Conservation (phyloP, 192 early-diverging fungal species). For the Coemansia sp. region DNA sequence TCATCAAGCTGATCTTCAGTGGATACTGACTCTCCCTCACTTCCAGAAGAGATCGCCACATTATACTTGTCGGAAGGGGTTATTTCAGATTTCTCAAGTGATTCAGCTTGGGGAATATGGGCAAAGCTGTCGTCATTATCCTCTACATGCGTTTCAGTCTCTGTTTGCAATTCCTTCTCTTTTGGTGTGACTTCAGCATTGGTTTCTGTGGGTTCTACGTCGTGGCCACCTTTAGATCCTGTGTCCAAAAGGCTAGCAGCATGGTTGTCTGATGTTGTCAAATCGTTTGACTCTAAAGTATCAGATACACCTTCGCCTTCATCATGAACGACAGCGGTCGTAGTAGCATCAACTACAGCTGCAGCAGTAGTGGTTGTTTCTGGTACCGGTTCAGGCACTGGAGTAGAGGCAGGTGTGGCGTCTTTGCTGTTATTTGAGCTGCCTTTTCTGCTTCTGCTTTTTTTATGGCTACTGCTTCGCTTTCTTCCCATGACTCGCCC, state of each 20-base stretch:
- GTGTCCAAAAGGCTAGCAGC: neutral
- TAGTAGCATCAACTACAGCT: neutral
- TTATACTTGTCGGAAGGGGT: neutral
- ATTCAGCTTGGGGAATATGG: neutral
- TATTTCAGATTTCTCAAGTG: neutral
- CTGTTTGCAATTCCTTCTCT: neutral
- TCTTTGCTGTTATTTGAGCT: slow-evolving; percentile 27
- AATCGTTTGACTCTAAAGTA: neutral
- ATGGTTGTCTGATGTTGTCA: neutral
- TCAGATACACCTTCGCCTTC: neutral
- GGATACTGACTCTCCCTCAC: neutral
- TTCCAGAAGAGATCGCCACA: neutral
- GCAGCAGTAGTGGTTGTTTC: neutral
- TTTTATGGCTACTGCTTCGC: slow-evolving; percentile 28
- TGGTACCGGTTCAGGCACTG: slow-evolving; percentile 1
- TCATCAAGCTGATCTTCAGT: slow-evolving; percentile 44
- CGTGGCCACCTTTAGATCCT: neutral
- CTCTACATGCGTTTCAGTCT: slow-evolving; percentile 3
- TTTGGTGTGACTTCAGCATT: neutral
- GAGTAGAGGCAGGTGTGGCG: slow-evolving; percentile 20
- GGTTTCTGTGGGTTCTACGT: neutral
- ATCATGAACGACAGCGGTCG: neutral
- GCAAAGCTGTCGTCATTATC: neutral
- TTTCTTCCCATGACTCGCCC: slow-evolving; percentile 32
- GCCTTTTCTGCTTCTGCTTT: slow-evolving; percentile 22